These are phyloP conservation scores for Claviceps quebecensis DNA, from an alignment of 2,329 filamentous ascomycete genomes.

Conservation along the genomic window DNA sequence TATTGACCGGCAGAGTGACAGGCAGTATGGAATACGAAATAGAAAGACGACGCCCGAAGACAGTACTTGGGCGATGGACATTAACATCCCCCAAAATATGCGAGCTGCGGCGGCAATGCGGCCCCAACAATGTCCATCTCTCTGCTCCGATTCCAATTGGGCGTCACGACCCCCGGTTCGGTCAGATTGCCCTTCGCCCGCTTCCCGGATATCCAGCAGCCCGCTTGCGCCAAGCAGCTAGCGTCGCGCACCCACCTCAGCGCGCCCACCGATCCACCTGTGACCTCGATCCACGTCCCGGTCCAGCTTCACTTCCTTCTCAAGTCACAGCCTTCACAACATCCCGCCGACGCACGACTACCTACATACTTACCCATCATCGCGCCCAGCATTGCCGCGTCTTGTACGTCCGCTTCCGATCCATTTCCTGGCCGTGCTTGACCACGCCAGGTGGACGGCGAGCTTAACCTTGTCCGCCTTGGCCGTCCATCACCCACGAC, in stretches of 20 bases:
- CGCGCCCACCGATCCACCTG: neutral
- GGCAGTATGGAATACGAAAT: neutral
- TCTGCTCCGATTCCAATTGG: conserved; percentile 1
- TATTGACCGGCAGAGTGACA: neutral
- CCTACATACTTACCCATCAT: neutral
- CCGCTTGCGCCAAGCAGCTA: conserved; percentile 2
- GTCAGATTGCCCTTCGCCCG: conserved; percentile 3
- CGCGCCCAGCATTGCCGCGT: conserved; percentile 1
- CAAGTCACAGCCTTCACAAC: too few relatives aligned
- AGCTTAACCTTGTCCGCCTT: conserved; percentile 2
- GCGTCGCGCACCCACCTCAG: conserved; percentile 3
- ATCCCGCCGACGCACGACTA: too few relatives aligned
- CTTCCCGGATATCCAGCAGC: conserved; percentile 4
- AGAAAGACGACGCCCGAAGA: neutral
- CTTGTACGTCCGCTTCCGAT: neutral
- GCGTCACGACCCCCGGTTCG: conserved; percentile 1
- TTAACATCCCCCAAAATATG: neutral
- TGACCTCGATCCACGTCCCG: too few relatives aligned
- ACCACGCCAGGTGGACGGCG: neutral
- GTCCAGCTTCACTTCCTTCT: too few relatives aligned
- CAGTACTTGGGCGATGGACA: neutral
- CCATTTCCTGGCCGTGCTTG: neutral
- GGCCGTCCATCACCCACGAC: neutral
- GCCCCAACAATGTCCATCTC: neutral
- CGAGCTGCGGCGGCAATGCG: neutral